Conservation (phyloP, 2,329 filamentous ascomycete species). For the Dactylonectria estremocensis region DNA sequence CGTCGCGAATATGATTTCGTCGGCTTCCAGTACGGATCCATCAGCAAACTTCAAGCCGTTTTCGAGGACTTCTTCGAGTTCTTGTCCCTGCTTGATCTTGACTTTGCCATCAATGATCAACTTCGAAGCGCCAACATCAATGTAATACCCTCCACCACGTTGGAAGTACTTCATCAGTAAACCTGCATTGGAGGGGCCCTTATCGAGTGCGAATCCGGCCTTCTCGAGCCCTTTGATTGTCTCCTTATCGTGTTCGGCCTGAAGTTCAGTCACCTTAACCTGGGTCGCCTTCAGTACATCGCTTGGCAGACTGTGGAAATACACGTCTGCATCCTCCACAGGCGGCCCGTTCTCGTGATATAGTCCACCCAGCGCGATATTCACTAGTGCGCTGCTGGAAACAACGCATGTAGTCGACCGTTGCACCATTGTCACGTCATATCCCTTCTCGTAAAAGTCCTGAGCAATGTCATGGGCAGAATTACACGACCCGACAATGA, state of each 20-base stretch:
- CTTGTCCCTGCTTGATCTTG: slow-evolving; percentile 71
- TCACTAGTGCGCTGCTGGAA: slow-evolving; percentile 65
- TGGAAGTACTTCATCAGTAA: slow-evolving; percentile 75
- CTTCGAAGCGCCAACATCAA: slow-evolving; percentile 75
- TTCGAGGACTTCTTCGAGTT: slow-evolving; percentile 65
- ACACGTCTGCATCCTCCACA: too few relatives aligned
- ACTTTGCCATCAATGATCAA: slow-evolving; percentile 76
- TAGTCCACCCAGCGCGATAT: slow-evolving; percentile 53
- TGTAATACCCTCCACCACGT: slow-evolving; percentile 78
- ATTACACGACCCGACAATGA: slow-evolving; percentile 79
- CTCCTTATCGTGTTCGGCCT: slow-evolving; percentile 55
- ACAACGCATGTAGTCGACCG: slow-evolving; percentile 76
- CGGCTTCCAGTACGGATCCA: slow-evolving; percentile 69
- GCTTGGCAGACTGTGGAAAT: too few relatives aligned
- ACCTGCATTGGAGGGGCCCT: slow-evolving; percentile 69
- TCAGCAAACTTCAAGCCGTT: slow-evolving; percentile 65
- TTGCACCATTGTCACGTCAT: slow-evolving; percentile 79
- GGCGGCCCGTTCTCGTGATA: too few relatives aligned
- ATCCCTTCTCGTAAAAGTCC: slow-evolving; percentile 76
- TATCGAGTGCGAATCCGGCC: slow-evolving; percentile 73
- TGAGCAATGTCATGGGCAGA: slow-evolving; percentile 79
- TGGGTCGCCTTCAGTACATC: too few relatives aligned
- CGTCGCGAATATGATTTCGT: slow-evolving; percentile 75
- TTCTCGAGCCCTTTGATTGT: slow-evolving; percentile 61
- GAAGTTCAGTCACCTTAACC: slow-evolving; percentile 54